Conservation (phyloP, 257 asterid species). For the Vinca minor region DNA sequence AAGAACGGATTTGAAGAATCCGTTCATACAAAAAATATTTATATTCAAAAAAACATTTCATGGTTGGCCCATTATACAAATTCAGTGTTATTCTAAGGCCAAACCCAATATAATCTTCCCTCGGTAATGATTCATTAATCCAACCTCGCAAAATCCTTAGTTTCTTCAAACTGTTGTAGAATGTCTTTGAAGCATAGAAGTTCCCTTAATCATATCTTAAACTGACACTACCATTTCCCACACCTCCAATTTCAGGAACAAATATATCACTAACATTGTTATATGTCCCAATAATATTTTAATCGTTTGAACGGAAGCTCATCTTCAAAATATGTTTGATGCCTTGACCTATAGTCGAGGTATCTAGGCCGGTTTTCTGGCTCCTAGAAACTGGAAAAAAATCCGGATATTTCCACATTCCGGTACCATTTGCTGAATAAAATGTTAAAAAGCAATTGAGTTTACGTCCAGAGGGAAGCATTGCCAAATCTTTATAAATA, state of each 20-base stretch:
- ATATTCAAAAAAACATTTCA: no score
- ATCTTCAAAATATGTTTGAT: slow-evolving; percentile 37
- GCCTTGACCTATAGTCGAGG: slow-evolving; percentile 18
- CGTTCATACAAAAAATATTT: no score
- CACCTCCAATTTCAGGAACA: slow-evolving; percentile 21
- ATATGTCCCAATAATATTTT: slow-evolving; percentile 31
- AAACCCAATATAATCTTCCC: slow-evolving; percentile 9
- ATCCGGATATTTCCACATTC: slow-evolving; percentile 30
- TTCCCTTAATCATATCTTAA: slow-evolving; percentile 40
- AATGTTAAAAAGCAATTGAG: no score
- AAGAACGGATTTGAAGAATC: no score
- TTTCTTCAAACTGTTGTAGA: slow-evolving; percentile 25
- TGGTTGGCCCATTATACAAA: no score
- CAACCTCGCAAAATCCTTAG: slow-evolving; percentile 43
- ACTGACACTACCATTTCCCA: slow-evolving; percentile 15
- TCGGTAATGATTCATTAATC: slow-evolving; percentile 31
- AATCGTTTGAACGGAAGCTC: slow-evolving; percentile 34
- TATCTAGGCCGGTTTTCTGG: slow-evolving; percentile 26
- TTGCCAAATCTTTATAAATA: no score
- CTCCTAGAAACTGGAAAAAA: neutral
- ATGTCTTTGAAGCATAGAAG: slow-evolving; percentile 46
- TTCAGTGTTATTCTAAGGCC: no score
- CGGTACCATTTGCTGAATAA: neutral
- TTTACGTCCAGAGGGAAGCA: no score
- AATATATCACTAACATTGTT: slow-evolving; percentile 13